Evolutionary conservation across 108 stramenopile species (phyloP).

Genomic region (Cyclostephanos tholiformis): DNA sequence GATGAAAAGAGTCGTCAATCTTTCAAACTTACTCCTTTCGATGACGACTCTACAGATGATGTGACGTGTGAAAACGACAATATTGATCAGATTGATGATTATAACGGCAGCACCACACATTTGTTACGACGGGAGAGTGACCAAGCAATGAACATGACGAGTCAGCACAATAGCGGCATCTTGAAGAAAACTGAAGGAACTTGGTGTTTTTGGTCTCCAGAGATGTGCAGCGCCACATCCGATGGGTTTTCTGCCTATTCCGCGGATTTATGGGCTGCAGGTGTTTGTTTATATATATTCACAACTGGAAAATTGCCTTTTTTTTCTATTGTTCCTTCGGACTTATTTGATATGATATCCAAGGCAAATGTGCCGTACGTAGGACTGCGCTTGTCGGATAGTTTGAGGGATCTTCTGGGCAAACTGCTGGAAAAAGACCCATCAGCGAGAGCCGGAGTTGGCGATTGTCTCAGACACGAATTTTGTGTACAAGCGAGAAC

Average conservation of each 20-base stretch:
- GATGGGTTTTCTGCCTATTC: slow-evolving; percentile 80
- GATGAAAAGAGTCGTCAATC: slow-evolving; percentile 49
- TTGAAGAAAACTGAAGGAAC: slow-evolving; percentile 89
- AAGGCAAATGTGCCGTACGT: slow-evolving; percentile 56
- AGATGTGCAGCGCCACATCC: slow-evolving; percentile 67
- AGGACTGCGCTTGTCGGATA: slow-evolving; percentile 53
- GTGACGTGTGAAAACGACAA: slow-evolving; percentile 11
- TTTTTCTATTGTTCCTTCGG: slow-evolving; percentile 66
- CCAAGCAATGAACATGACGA: slow-evolving; percentile 63
- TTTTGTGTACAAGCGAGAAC: slow-evolving; percentile 64
- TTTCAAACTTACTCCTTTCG: background rate
- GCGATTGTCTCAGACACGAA: slow-evolving; percentile 82
- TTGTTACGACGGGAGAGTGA: slow-evolving; percentile 37
- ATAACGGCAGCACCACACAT: slow-evolving; percentile 4
- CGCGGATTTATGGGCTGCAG: slow-evolving; percentile 92
- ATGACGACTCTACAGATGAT: slow-evolving; percentile 14
- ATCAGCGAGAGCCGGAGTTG: slow-evolving; percentile 70
- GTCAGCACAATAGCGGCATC: slow-evolving; percentile 60
- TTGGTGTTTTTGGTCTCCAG: slow-evolving; percentile 88
- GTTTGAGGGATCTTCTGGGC: slow-evolving; percentile 61
- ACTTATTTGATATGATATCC: slow-evolving; percentile 73
- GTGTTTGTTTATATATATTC: slow-evolving; percentile 89
- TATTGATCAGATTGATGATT: slow-evolving; percentile 12
- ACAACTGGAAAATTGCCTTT: slow-evolving; percentile 84
- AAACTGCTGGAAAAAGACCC: slow-evolving; percentile 75